Base-by-base conservation (phyloP, 2,329 filamentous ascomycete species). In the Epichloe sibirici region DNA sequence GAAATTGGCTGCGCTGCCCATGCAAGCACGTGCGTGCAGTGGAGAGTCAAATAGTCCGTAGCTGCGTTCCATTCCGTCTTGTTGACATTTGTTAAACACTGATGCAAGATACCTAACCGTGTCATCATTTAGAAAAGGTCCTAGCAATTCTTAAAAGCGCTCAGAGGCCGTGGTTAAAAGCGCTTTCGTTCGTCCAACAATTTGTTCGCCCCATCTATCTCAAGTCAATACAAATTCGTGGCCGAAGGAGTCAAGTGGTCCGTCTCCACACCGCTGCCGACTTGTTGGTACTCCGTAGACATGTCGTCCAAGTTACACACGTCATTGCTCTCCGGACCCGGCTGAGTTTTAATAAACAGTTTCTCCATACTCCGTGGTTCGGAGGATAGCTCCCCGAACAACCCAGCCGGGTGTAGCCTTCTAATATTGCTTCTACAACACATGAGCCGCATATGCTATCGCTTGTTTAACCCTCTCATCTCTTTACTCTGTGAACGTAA, bases 1-100 rank as follows among this genome's bases (percentile, higher is more conserved):
- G 61, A 54, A 57, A 21, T 38, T 31, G 38, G 13, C n/a, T 35
- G n/a, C 12, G 25, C 9, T 6, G 35, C 12, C 35, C 28, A 31
- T 3, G 8, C 3, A 23, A n/a, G 47, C 23, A 8, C 25, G 47
- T 17, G 9, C 25, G 47, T 17, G 9, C 39, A 40, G 1, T n/a
- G 15, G 23, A 8, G 46, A 35, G 21, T 17, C 35, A 23, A 11
- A 48, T 21, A 28, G 6, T 21, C 17, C 31, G 9, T 31, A 31
- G 31, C 9, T 31, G 31, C 31, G 31, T 31, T 31, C 3, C 9
- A 31, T 11, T 31, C 8, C 9, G 31, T 31, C 31, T 45, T 8
- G 25, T 31, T 13, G 28, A 45, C 13, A 28, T 12, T 15, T 28
- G 3, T 25, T 12, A 15, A 45, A 17, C 9, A 11, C 34, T 12